These are phyloP conservation scores for Dissophora ornata DNA, from an alignment of 192 early-diverging fungal species.

Conservation along the genomic window DNA sequence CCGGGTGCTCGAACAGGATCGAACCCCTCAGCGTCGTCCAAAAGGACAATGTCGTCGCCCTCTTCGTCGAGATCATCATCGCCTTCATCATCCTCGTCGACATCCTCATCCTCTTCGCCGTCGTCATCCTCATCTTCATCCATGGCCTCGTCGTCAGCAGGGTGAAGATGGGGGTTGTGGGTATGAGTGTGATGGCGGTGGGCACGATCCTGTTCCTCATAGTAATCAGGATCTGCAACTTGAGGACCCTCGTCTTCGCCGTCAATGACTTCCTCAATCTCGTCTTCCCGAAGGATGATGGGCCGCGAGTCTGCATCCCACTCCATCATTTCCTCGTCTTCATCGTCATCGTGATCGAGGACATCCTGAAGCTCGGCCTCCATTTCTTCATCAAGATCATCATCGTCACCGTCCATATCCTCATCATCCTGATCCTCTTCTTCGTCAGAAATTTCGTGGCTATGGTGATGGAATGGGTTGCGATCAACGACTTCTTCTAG, in stretches of 20 bases:
- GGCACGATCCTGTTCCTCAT: conserved; percentile 59
- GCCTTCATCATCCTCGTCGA: conserved; percentile 57
- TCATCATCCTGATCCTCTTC: conserved; percentile 54
- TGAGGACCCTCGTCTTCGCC: conserved; percentile 68
- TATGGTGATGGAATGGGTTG: conserved; percentile 56
- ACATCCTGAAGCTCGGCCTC: conserved; percentile 51
- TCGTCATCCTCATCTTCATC: conserved; percentile 67
- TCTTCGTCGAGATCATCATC: conserved; percentile 62
- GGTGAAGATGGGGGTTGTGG: conserved; percentile 61
- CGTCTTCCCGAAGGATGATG: conserved; percentile 56
- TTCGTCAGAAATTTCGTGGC: conserved; percentile 63
- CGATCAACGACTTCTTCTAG: conserved; percentile 66
- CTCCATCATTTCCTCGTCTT: conserved; percentile 67
- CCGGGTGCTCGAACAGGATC: conserved; percentile 41
- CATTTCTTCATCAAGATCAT: conserved; percentile 63
- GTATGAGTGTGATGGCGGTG: conserved; percentile 57
- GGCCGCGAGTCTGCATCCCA: conserved; percentile 63
- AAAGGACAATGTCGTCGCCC: conserved; percentile 40
- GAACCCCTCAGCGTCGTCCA: conserved; percentile 53
- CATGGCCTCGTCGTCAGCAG: conserved; percentile 65
- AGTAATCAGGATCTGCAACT: conserved; percentile 61
- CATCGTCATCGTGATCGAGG: conserved; percentile 64
- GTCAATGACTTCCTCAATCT: conserved; percentile 55
- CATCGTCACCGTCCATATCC: conserved; percentile 64
- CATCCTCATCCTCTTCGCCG: conserved; percentile 61